Percentiles rank a stretch among this genome's conserved stretches.
Evolutionary conservation across 2,329 filamentous ascomycete genomes (phyloP).

Genomic region (Epichloe gansuensis): DNA sequence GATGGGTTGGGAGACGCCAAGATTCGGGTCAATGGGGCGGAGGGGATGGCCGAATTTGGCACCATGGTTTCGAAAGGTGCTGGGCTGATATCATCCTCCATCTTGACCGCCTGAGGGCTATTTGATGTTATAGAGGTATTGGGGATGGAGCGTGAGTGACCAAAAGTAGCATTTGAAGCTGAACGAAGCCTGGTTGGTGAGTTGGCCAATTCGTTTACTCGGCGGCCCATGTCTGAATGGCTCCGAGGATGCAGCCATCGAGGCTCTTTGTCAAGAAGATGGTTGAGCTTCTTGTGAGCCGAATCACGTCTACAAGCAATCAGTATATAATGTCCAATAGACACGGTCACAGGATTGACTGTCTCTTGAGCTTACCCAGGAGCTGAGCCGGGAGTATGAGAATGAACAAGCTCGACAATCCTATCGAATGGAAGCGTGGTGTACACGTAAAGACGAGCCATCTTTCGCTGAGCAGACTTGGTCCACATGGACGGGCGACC

Average conservation of each 20-base stretch:
- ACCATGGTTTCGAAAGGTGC: background rate
- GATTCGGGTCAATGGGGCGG: background rate
- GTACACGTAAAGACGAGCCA: constrained; percentile 44
- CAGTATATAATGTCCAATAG: background rate
- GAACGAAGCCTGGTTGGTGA: constrained; percentile 22
- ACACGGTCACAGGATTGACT: background rate
- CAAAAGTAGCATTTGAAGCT: background rate
- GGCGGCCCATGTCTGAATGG: constrained; percentile 37
- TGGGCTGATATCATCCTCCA: constrained; percentile 5
- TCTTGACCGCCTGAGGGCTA: background rate
- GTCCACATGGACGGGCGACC: constrained; percentile 48
- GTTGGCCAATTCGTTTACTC: constrained; percentile 31
- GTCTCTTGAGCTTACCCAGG: constrained; percentile 30
- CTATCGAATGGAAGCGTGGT: constrained; percentile 39
- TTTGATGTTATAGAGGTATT: constrained; percentile 3
- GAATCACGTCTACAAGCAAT: constrained; percentile 37
- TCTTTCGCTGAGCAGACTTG: constrained; percentile 36
- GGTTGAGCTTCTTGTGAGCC: constrained; percentile 45
- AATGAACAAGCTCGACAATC: constrained; percentile 36
- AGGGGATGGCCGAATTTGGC: background rate
- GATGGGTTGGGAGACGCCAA: background rate
- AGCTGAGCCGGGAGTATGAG: constrained; percentile 26
- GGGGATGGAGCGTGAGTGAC: background rate
- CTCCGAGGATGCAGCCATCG: constrained; percentile 43
- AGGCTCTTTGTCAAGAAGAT: constrained; percentile 45